These are phyloP conservation scores for Wallacemonas sp. DNA, from an alignment of 208 protist species.

Conservation along the genomic window DNA sequence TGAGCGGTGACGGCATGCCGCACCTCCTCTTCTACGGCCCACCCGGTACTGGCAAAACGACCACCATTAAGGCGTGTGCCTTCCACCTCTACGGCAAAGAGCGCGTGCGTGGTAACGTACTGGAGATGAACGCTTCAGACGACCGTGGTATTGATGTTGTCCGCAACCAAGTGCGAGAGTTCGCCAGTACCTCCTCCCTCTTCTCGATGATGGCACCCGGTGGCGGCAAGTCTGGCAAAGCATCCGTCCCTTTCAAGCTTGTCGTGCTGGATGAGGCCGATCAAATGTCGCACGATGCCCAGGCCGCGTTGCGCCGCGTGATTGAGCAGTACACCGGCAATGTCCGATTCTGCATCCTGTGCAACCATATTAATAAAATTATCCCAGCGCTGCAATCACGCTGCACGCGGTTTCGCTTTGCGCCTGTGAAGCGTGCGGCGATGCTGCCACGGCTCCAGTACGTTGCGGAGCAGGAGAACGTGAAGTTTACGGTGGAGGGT, in stretches of 20 bases:
- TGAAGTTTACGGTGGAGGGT: slow-evolving; percentile 85
- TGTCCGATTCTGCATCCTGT: slow-evolving; percentile 98
- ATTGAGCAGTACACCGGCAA: slow-evolving; percentile 98
- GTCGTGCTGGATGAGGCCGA: slow-evolving; percentile 99
- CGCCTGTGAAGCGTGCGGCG: slow-evolving; percentile 85
- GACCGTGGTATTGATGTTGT: slow-evolving; percentile 99
- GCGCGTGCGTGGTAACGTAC: slow-evolving; percentile 79
- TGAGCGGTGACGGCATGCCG: slow-evolving; percentile 93
- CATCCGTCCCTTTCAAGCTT: slow-evolving; percentile 91
- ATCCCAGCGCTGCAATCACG: slow-evolving; percentile 96
- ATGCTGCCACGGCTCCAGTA: slow-evolving; percentile 84
- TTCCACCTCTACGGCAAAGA: slow-evolving; percentile 94
- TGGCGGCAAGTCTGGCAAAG: background rate
- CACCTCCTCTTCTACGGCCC: slow-evolving; percentile 99
- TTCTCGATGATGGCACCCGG: slow-evolving; percentile 66
- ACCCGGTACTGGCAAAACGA: slow-evolving; percentile 92
- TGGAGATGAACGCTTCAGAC: slow-evolving; percentile 99
- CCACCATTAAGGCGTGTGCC: slow-evolving; percentile 88
- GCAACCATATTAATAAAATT: slow-evolving; percentile 98
- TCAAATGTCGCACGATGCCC: slow-evolving; percentile 97
- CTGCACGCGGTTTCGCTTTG: slow-evolving; percentile 99
- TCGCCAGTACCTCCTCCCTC: slow-evolving; percentile 96
- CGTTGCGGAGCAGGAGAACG: slow-evolving; percentile 83
- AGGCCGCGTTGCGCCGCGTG: slow-evolving; percentile 97
- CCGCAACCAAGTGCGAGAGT: slow-evolving; percentile 97